phyloP scores from a whole-genome alignment of 495 filamentous ascomycete genomes.

The Neurospora sp. region DNA sequence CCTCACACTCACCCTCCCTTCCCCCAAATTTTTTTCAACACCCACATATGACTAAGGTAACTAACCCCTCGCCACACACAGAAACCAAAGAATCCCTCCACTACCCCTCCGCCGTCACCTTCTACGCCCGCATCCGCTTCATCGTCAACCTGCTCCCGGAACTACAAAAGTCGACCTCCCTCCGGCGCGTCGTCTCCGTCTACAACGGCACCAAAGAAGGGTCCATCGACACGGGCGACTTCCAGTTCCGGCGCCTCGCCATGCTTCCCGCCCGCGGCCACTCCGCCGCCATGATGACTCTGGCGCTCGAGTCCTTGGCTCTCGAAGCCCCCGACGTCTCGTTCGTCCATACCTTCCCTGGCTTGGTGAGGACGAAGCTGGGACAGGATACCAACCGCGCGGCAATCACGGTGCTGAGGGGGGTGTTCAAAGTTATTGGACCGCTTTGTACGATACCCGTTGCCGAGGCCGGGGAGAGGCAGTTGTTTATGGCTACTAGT shows the following conservation, averaged over 20 bases:
- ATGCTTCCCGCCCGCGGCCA: conserved; percentile 29
- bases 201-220: conserved; percentile 45
- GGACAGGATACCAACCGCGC: conserved; percentile 3
- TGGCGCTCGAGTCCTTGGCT: conserved; percentile 41
- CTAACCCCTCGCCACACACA: conserved; percentile 3
- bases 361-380: conserved; percentile 35
- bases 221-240: conserved; percentile 36
- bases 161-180: conserved; percentile 31
- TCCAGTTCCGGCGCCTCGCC: conserved; percentile 19
- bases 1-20: no score
- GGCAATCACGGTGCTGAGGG: background rate
- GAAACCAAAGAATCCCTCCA: conserved; percentile 53
- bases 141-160: conserved; percentile 53
- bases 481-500: conserved; percentile 45
- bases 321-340: conserved; percentile 35
- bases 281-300: conserved; percentile 36
- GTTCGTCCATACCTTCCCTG: conserved; percentile 53
- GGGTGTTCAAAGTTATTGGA: conserved; percentile 6
- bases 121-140: conserved; percentile 58
- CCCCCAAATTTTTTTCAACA: no score
- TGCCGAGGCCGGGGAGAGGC: conserved; percentile 44
- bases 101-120: conserved; percentile 40
- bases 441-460: conserved; percentile 8
- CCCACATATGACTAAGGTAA: background rate
- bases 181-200: conserved; percentile 53